Base-by-base conservation (phyloP, 108 stramenopile species). In the Pseudonitzschia pungens region DNA sequence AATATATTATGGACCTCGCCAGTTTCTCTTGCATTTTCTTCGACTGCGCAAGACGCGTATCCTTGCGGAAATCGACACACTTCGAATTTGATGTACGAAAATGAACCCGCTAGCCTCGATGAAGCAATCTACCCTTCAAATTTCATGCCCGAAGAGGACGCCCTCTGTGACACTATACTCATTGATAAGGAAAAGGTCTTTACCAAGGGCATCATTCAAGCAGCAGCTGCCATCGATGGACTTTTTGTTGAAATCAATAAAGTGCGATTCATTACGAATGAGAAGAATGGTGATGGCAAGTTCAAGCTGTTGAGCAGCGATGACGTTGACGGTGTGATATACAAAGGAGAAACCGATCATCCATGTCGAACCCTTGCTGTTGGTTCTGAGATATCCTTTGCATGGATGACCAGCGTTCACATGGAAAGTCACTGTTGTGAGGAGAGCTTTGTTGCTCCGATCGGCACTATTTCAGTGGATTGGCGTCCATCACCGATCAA, bases 1-100 rank as follows among this genome's bases (percentile, higher is more conserved):
- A 53, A 69, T 12, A 55, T 90, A 12, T 59, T 70, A 9, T 94
- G 93, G 93, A 79, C 77, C 33, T 74, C 79, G 26, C 90, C 93
- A 1, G 68, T 94, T 33, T 62, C 72, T 15, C 84, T 84, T 4
- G 77, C 68, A 5, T 94, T 91, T 68, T 66, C 66, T 43, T 56
- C 59, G 18, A 81, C 83, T 26, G 3, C 65, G 24, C 77, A 80
- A 28, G 79, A 78, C 4, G 45, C 71, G 24, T 83, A 79, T 71
- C 92, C 88, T 20, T 80, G 75, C 58, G 89, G 89, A 4, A 80
- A 83, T n/a, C 74, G 81, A 45, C 85, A 89, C 60, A 70, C 82
- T 36, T 82, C 85, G 27, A 89, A 89, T 73, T 36, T n/a, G 33
- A 9, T n/a, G 69, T 42, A 24, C 45, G 15, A 67, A 51, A 15